Conservation (phyloP, 2,329 filamentous ascomycete species). For the Fusarium bulbicola region DNA sequence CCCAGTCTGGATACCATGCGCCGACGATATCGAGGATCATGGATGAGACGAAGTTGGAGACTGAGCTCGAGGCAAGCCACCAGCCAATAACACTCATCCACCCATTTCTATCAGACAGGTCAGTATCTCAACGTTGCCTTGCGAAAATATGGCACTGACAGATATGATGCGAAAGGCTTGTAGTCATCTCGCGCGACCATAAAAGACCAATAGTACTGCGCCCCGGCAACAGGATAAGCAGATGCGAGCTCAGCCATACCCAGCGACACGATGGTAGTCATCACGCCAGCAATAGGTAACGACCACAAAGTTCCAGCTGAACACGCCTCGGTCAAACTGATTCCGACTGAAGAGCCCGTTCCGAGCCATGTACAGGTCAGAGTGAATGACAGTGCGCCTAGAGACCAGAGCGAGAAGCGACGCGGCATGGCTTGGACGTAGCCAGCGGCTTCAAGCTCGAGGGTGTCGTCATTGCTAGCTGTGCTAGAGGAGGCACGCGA, state of each 20-base stretch:
- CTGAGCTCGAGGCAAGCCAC: constrained; percentile 36
- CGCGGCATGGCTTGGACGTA: constrained; percentile 45
- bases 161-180: constrained; percentile 39
- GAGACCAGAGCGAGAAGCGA: constrained; percentile 41
- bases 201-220: constrained; percentile 43
- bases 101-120: background rate
- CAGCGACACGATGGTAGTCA: constrained; percentile 40
- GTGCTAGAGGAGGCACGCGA: background rate
- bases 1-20: constrained; percentile 58
- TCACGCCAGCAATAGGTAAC: constrained; percentile 38
- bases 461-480: constrained; percentile 29
- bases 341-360: constrained; percentile 43
- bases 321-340: constrained; percentile 40
- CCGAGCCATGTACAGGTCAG: constrained; percentile 46
- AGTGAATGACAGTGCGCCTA: constrained; percentile 43
- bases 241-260: constrained; percentile 43
- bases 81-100: constrained; percentile 37
- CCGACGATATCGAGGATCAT: constrained; percentile 33
- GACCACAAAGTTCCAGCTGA: constrained; percentile 42
- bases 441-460: constrained; percentile 45
- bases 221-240: constrained; percentile 41
- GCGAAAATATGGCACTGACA: background rate
- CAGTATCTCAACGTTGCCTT: accelerated
- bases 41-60: constrained; percentile 34
- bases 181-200: constrained; percentile 36